These are phyloP conservation scores for Agastache rugosa DNA, from an alignment of 257 asterid genomes.

Conservation along the genomic window DNA sequence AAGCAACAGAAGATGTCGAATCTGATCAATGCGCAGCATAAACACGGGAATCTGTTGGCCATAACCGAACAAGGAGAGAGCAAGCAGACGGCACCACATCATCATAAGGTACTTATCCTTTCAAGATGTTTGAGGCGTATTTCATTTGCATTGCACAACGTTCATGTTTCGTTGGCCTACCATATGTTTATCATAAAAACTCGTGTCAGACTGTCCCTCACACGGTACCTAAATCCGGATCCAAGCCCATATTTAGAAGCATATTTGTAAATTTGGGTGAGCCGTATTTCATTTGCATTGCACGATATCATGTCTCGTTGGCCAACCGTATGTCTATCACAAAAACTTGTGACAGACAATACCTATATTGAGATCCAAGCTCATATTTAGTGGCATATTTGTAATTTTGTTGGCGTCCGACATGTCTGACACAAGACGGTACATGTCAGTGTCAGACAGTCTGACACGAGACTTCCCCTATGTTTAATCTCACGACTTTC, in stretches of 20 bases:
- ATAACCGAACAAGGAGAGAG: conserved; percentile 46
- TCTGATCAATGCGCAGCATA: conserved; percentile 61
- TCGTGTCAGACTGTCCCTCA: no score
- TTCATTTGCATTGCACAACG: not conserved
- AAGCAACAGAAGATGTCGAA: conserved; percentile 79
- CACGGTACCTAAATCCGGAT: no score
- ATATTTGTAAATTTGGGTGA: no score
- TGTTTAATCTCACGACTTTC: not conserved
- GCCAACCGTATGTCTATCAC: no score
- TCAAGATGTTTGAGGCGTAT: not conserved
- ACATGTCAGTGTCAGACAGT: no score
- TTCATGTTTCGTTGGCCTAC: not conserved
- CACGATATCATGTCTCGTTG: no score
- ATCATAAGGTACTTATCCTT: conserved; percentile 41
- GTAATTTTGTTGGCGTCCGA: not conserved
- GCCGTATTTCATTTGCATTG: no score
- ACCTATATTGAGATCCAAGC: no score
- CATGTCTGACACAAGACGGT: not conserved
- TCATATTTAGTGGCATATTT: not conserved
- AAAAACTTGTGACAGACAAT: no score
- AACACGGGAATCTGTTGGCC: conserved; percentile 51
- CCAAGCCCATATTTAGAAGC: no score
- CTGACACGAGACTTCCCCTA: not conserved
- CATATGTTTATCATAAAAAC: no score
- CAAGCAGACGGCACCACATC: conserved; percentile 33